Evolutionary conservation across 257 asterid species (phyloP).

Genomic region (Avicennia marina): DNA sequence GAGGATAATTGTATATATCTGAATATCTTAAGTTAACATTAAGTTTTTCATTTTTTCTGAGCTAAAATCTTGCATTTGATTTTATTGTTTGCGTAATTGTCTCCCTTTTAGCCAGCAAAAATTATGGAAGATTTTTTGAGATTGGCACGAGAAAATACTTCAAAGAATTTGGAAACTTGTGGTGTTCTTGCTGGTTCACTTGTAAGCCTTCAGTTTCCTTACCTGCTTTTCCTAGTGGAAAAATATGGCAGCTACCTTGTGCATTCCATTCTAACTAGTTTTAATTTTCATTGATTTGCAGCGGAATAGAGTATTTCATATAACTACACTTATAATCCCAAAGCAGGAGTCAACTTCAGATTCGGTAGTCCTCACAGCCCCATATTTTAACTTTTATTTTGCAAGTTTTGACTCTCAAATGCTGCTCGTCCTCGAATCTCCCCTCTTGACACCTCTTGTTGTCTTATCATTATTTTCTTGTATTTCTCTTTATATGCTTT

Average conservation of each 20-base stretch:
- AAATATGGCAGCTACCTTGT: neutral
- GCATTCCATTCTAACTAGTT: no score
- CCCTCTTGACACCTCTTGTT: no score
- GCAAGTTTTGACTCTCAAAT: no score
- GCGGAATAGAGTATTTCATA: slow-evolving; percentile 77
- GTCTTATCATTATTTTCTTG: no score
- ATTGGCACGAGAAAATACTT: slow-evolving; percentile 73
- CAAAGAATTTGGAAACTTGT: slow-evolving; percentile 82
- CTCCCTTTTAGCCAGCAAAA: slow-evolving; percentile 81
- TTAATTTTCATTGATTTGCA: slow-evolving; percentile 34
- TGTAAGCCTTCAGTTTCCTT: slow-evolving; percentile 39
- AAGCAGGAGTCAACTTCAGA: slow-evolving; percentile 98
- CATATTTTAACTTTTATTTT: no score
- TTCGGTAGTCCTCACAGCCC: slow-evolving; percentile 42
- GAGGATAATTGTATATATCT: no score
- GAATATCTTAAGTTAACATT: no score
- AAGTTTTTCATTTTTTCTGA: no score
- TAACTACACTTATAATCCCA: slow-evolving; percentile 84
- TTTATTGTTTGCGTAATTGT: no score
- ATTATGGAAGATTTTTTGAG: slow-evolving; percentile 86
- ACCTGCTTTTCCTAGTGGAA: slow-evolving; percentile 2
- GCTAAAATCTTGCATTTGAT: no score
- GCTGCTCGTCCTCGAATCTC: no score
- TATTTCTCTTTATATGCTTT: no score
- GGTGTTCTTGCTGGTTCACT: slow-evolving; percentile 97